Conservation (phyloP, 495 filamentous ascomycete species). For the Aspergillus biplanus region DNA sequence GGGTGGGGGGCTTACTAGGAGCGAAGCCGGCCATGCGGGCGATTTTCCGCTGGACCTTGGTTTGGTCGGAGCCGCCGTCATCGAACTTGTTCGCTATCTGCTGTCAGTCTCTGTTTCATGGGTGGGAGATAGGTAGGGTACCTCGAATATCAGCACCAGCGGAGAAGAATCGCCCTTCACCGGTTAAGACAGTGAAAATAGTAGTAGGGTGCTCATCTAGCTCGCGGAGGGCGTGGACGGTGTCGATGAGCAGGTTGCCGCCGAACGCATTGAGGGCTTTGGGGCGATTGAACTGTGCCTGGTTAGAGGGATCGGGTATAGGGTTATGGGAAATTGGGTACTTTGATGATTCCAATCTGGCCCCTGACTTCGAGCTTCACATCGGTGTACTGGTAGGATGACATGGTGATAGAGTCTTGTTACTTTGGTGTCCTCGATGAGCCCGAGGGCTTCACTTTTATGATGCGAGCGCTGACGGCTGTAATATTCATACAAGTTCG, state of each 20-base stretch:
- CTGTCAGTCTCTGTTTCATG: background rate
- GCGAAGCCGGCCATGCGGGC: conserved; percentile 19
- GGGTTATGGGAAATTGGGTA: background rate
- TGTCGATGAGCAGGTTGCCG: conserved; percentile 21
- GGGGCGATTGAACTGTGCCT: conserved; percentile 22
- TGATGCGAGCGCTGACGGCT: no score
- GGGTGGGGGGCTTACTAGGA: background rate
- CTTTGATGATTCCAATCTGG: conserved; percentile 29
- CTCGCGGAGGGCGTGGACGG: conserved; percentile 25
- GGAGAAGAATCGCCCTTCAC: conserved; percentile 32
- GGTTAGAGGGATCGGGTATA: background rate
- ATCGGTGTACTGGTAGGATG: conserved; percentile 20
- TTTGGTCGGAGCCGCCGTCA: background rate
- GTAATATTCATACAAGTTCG: no score
- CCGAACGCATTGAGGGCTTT: conserved; percentile 24
- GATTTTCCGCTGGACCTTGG: conserved; percentile 13
- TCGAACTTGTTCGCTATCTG: background rate
- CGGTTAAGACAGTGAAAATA: conserved; percentile 28
- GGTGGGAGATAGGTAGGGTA: background rate
- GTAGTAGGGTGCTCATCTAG: conserved; percentile 24
- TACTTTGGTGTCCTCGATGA: no score
- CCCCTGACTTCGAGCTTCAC: conserved; percentile 22
- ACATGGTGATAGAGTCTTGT: background rate
- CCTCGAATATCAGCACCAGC: conserved; percentile 26
- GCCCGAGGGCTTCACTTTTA: no score